These are phyloP conservation scores for Pseudonectria foliicola DNA, from an alignment of 2,329 filamentous ascomycete species.

Conservation along the genomic window DNA sequence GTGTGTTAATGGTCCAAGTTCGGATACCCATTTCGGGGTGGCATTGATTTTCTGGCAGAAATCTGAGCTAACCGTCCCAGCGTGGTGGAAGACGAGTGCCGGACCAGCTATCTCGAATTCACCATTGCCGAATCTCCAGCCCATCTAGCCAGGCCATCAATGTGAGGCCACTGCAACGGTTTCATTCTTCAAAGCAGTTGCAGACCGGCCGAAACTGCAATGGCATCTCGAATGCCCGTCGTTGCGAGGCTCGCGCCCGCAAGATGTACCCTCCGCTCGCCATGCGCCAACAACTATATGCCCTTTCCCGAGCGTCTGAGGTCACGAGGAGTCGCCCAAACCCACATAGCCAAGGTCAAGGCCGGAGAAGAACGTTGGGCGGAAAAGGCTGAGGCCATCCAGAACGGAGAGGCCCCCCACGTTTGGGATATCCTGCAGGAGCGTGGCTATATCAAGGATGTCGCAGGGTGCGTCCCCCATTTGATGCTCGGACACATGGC, in stretches of 20 bases:
- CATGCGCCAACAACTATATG: conserved; percentile 16
- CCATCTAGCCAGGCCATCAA: neutral
- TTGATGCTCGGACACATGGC: neutral
- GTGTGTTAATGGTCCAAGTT: neutral
- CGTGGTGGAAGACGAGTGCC: no score
- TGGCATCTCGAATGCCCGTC: conserved; percentile 20
- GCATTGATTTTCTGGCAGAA: no score
- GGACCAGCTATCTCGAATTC: neutral
- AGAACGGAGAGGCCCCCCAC: conserved; percentile 41
- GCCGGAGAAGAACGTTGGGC: conserved; percentile 42
- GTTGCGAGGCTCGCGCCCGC: conserved; percentile 19
- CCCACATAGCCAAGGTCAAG: conserved; percentile 36
- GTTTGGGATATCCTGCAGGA: conserved; percentile 62
- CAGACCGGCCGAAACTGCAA: conserved; percentile 7
- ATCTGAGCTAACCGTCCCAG: no score
- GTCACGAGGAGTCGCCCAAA: conserved; percentile 32
- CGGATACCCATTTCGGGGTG: no score
- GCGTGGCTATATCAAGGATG: conserved; percentile 65
- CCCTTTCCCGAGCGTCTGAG: conserved; percentile 17
- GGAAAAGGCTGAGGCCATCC: conserved; percentile 38
- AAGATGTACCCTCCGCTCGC: conserved; percentile 16
- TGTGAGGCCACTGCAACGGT: conserved; percentile 1
- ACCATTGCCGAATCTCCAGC: neutral
- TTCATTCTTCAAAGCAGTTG: neutral
- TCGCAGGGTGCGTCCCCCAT: conserved; percentile 55